Percentiles rank a stretch among this genome's conserved stretches.
Evolutionary conservation across 345 rosid species (phyloP).

Genomic region (Crucihimalaya himalaica): DNA sequence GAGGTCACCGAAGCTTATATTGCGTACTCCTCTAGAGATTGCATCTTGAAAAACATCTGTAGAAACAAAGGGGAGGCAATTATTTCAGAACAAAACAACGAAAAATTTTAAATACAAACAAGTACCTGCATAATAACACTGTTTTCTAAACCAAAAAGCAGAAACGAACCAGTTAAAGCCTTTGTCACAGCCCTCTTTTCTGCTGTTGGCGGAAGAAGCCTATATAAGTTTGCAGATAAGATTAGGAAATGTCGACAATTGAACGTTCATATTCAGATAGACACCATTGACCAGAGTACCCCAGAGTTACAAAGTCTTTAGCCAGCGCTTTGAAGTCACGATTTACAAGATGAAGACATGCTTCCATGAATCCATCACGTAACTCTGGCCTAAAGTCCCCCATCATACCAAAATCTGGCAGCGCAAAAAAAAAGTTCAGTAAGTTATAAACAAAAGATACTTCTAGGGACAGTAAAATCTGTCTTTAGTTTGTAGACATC

Average conservation of each 20-base stretch:
- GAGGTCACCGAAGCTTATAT: conserved; percentile 93
- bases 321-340: conserved; percentile 88
- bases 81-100: conserved; percentile 13
- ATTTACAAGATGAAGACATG: conserved; percentile 96
- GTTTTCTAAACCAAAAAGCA: conserved; percentile 21
- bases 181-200: conserved; percentile 77
- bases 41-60: conserved; percentile 83
- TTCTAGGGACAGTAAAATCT: conserved; percentile 5
- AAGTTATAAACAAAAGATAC: conserved; percentile 22
- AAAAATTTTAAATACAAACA: neutral
- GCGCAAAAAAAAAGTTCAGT: conserved; percentile 39
- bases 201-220: conserved; percentile 92
- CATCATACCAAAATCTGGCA: conserved; percentile 98
- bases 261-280: conserved; percentile 29
- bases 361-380: conserved; percentile 91
- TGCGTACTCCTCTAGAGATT: conserved; percentile 78
- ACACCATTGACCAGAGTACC: conserved; percentile 54
- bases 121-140: neutral
- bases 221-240: conserved; percentile 39
- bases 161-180: conserved; percentile 74
- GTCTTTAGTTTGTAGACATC: conserved; percentile 11
- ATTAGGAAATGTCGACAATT: conserved; percentile 30
- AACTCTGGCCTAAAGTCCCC: conserved; percentile 92
- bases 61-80: conserved; percentile 29
- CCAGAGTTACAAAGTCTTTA: conserved; percentile 89